These are phyloP conservation scores for Comarum palustre DNA, from an alignment of 306 rosid genomes.

Conservation along the genomic window DNA sequence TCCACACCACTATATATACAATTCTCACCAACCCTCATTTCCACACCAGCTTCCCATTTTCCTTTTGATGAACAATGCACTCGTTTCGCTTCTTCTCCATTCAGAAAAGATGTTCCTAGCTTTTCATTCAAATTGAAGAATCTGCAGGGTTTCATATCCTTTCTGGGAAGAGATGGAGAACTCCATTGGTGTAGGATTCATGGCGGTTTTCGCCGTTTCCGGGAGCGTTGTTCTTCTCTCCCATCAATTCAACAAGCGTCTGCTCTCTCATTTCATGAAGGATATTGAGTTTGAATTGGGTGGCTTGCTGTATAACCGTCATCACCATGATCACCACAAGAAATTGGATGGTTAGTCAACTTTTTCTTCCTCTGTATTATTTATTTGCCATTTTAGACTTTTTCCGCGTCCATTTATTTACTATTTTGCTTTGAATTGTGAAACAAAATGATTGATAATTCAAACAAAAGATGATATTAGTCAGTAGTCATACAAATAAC, in stretches of 20 bases:
- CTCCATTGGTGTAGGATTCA: conserved; percentile 53
- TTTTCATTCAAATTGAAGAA: neutral
- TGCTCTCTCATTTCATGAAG: conserved; percentile 71
- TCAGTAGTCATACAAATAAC: neutral
- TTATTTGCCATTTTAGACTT: neutral
- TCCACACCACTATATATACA: neutral
- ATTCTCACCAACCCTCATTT: neutral
- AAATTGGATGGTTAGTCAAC: conserved; percentile 17
- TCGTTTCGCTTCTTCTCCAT: neutral
- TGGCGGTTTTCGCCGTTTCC: conserved; percentile 78
- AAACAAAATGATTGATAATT: neutral
- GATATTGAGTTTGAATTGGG: conserved; percentile 51
- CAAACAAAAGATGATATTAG: neutral
- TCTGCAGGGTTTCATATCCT: neutral
- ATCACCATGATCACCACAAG: conserved; percentile 4
- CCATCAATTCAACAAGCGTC: conserved; percentile 68
- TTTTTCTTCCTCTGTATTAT: neutral
- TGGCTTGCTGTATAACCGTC: conserved; percentile 16
- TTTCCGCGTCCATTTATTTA: neutral
- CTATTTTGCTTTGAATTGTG: neutral
- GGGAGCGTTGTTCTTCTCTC: conserved; percentile 65
- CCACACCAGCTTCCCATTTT: neutral
- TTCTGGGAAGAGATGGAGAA: conserved; percentile 37
- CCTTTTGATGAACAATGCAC: neutral
- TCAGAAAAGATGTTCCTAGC: neutral